These are phyloP conservation scores for Ceratocystis lukuohia DNA, from an alignment of 2,329 filamentous ascomycete genomes.

Conservation along the genomic window DNA sequence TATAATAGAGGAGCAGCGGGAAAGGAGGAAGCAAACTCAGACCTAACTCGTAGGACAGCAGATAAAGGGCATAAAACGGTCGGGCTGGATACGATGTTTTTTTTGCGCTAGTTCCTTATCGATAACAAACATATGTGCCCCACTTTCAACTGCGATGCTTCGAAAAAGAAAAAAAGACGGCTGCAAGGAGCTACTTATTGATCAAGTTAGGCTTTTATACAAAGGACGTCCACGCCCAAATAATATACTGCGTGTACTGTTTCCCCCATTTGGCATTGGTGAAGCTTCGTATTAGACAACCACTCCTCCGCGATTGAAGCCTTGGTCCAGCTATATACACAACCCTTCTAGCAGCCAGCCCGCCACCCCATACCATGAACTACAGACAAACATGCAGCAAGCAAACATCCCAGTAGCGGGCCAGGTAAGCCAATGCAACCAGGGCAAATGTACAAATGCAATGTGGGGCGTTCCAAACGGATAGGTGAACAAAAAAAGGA, in stretches of 20 bases:
- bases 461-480: neutral
- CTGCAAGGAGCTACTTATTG: too few relatives aligned
- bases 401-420: too few relatives aligned
- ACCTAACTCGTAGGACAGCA: neutral
- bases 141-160: constrained; percentile 11
- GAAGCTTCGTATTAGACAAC: neutral
- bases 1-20: neutral
- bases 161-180: neutral
- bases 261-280: neutral
- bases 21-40: neutral
- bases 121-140: constrained; percentile 15
- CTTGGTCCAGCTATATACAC: neutral
- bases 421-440: too few relatives aligned
- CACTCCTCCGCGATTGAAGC: neutral
- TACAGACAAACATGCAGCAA: neutral
- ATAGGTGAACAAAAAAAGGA: neutral
- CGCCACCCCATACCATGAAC: neutral
- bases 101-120: constrained; percentile 18
- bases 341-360: neutral
- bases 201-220: too few relatives aligned
- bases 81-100: neutral
- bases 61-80: neutral
- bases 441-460: neutral
- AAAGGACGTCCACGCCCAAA: too few relatives aligned
- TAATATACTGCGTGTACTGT: too few relatives aligned